These are phyloP conservation scores for Phytophthora podocarpi DNA, from an alignment of 352 stramenopile species.

Conservation along the genomic window DNA sequence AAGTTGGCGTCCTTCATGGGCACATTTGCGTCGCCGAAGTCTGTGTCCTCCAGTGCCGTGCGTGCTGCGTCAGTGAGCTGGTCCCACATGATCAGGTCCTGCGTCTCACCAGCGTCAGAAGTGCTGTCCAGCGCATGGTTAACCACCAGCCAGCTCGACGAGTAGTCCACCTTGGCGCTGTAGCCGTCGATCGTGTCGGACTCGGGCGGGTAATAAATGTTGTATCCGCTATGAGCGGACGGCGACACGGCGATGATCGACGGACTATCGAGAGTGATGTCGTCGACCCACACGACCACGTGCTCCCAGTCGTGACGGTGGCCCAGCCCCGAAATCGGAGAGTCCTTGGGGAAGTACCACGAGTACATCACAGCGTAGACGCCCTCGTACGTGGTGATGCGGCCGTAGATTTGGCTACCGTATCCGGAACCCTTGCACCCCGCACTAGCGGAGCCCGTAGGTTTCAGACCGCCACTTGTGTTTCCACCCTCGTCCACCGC, in stretches of 20 bases:
- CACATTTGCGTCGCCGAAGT: conserved; percentile 39
- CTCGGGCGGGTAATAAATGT: too few relatives aligned
- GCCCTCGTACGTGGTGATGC: conserved; percentile 2
- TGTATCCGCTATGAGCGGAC: too few relatives aligned
- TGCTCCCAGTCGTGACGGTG: conserved; percentile 51
- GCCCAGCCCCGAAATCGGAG: conserved; percentile 17
- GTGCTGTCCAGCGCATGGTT: too few relatives aligned
- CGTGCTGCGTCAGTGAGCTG: conserved; percentile 29
- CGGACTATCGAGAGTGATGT: conserved; percentile 21
- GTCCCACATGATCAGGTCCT: conserved; percentile 37
- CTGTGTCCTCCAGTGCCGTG: conserved; percentile 33
- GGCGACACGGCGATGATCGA: conserved; percentile 25
- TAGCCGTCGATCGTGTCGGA: too few relatives aligned
- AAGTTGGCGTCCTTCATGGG: conserved; percentile 43
- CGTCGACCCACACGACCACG: conserved; percentile 50
- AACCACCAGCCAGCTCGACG: too few relatives aligned
- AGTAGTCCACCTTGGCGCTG: too few relatives aligned
- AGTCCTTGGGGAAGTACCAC: conserved; percentile 52
- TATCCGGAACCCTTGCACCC: conserved; percentile 12
- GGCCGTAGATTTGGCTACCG: conserved; percentile 10
- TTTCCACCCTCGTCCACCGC: conserved; percentile 5
- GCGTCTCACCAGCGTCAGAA: too few relatives aligned
- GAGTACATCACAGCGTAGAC: conserved; percentile 33
- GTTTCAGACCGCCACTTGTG: not conserved
- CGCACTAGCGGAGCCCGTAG: too few relatives aligned